Evolutionary conservation across 1,284 basidiomycete genomes (phyloP).

Genomic region (Porphyrellus sp.): DNA sequence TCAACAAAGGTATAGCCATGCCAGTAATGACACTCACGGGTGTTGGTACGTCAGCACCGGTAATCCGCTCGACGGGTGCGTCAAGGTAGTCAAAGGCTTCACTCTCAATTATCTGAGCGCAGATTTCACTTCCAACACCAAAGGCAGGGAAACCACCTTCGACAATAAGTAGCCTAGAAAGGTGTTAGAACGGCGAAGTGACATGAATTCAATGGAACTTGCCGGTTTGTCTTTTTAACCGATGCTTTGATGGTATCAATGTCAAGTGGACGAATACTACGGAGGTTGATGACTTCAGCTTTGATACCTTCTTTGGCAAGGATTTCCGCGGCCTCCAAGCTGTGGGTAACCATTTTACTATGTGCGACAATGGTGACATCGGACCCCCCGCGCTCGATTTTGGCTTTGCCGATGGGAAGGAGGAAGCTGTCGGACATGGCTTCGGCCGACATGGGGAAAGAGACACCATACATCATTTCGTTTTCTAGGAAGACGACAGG

Average conservation of each 20-base stretch:
- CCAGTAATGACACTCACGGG: constrained; percentile 65
- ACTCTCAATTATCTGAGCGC: constrained; percentile 93
- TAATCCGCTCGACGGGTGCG: constrained; percentile 95
- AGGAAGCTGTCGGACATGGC: constrained; percentile 95
- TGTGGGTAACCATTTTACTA: constrained; percentile 93
- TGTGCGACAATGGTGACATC: constrained; percentile 97
- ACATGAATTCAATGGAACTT: constrained; percentile 13
- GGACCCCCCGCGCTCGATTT: constrained; percentile 89
- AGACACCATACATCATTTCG: constrained; percentile 97
- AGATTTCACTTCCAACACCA: constrained; percentile 97
- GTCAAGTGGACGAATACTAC: constrained; percentile 93
- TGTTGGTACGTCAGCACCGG: constrained; percentile 95
- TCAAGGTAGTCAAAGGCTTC: constrained; percentile 97
- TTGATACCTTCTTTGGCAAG: constrained; percentile 96
- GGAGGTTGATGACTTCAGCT: constrained; percentile 97
- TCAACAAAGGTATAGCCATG: constrained; percentile 1
- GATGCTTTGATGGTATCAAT: constrained; percentile 95
- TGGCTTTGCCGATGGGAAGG: constrained; percentile 96
- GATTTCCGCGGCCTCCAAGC: constrained; percentile 88
- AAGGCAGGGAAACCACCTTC: constrained; percentile 99
- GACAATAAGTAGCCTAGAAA: constrained; percentile 77
- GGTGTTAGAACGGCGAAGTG: constrained; percentile 4
- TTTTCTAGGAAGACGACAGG: constrained; percentile 99
- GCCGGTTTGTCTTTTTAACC: constrained; percentile 98
- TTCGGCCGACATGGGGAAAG: constrained; percentile 94